Base-by-base conservation (phyloP, 192 early-diverging fungal genomes). In the Funneliformis mosseae region DNA sequence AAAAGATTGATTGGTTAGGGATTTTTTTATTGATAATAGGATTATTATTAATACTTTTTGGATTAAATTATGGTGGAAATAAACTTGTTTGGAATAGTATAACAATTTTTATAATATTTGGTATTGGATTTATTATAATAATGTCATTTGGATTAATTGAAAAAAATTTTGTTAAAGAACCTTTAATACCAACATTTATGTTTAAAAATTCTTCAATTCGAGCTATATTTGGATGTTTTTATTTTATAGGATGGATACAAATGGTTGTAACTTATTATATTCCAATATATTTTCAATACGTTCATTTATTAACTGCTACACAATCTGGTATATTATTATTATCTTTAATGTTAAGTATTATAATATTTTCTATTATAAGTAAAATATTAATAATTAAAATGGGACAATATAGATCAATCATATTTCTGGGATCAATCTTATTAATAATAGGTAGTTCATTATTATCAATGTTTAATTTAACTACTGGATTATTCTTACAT, bases 211-310 rank as follows among this genome's bases (percentile, higher is more conserved):
- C 60, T 69, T 42, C 43, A 25, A 27, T 69, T 21, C 18, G 77
- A 27, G 77, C 77, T 12, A 50, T 79, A 28, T 79, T 79, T 69
- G 77, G 77, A 9, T 21, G 43, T 2, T 79, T 79, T 38, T 79
- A 69, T 39, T 79, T 68, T 38, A 27, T 69, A 7, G 77, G 77
- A 5, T 79, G 77, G 77, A 43, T 79, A 10, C 77, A 79, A 79
- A 45, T 46, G 9, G 63, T 79, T 18, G 10, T 79, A 23, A 69
- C 27, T 18, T 79, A 79, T 50, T 79, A 69, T 25, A 39, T 27
- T 59, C 77, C 77, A 14, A n/a, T 79, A 39, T 79, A 63, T 39
- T 69, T 64, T 68, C 77, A 78, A 50, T 78, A 55, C 33, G 77
- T 78, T 21, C 41, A 7, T 4, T 12, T 23, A 4, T 28, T 42